Evolutionary conservation across 108 stramenopile species (phyloP), one percentile per base, ranked within the genome.

Genomic region (Skeletonema tropicum): DNA sequence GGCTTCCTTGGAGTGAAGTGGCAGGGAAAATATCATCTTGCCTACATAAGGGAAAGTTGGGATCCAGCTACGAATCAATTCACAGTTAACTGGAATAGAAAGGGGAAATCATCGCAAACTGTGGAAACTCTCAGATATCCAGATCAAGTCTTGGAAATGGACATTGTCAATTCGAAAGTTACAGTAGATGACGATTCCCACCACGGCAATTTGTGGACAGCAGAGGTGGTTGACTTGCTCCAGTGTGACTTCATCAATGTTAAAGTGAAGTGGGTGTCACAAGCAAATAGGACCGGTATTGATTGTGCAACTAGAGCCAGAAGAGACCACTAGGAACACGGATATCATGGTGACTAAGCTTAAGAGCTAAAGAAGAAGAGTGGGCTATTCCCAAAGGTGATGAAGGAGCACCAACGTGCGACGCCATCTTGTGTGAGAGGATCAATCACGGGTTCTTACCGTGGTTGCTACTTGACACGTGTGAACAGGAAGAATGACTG

Each of bases 11-110:
- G 25, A 14, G 57, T 29, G 26, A 58, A 25, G 1, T 58, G 57
- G 57, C 25, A 58, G 57, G 57, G 57, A 58, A 25, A 58, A 29
- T 58, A 58, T 11, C 57, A 58, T 12, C 57, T 58, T 12, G 57
- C 57, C 25, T 58, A 58, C 3, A 58, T 58, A 25, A 10, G 10
- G 57, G 57, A 58, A 12, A 12, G 57, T 29, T 58, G 57, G 25
- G 11, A 58, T 58, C 57, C 57, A 13, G 57, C 9, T 25, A 58
- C 57, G 3, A 58, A 58, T 29, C 23, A 26, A 58, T 58, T 58
- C 12, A 58, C 10, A 58, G 57, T 29, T 10, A 9, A n/a, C 10
- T 58, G 57, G 57, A 29, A 25, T n/a, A 13, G 57, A 58, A 11
- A 11, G 10, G 57, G 57, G 15, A 10, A 58, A 3, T 25, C 57